phyloP scores from a whole-genome alignment of 345 rosid species.

The Gossypium sturtianum region DNA sequence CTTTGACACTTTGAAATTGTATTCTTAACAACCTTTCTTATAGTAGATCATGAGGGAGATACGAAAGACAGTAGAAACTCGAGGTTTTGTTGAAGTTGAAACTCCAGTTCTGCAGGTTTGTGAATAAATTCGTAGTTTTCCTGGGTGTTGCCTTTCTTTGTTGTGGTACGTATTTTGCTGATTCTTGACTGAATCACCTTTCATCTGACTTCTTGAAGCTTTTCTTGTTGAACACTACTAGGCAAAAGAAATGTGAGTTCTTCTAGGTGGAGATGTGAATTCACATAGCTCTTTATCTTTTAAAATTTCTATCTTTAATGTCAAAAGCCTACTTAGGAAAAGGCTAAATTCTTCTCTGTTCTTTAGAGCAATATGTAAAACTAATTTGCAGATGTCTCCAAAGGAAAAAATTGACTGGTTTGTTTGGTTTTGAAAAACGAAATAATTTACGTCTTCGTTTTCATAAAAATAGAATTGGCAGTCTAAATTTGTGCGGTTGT shows the following conservation, averaged over 20 bases:
- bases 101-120: constrained; percentile 96
- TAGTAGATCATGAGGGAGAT: constrained; percentile 77
- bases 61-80: constrained; percentile 76
- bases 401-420: not conserved
- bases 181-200: not conserved
- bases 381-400: no score
- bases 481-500: not conserved
- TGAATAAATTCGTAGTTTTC: constrained; percentile 19
- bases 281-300: not conserved
- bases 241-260: not conserved
- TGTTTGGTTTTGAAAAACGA: not conserved
- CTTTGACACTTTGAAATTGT: not conserved
- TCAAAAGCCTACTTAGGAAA: not conserved
- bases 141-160: not conserved
- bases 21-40: constrained; percentile 2
- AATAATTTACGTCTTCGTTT: not conserved
- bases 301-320: not conserved
- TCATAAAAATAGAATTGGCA: not conserved
- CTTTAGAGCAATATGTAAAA: not conserved
- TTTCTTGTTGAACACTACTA: not conserved
- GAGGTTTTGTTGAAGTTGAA: constrained; percentile 86
- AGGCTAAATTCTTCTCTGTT: not conserved
- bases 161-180: not conserved
- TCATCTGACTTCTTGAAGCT: not conserved
- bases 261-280: not conserved